Evolutionary conservation across 208 protist species (phyloP), one percentile per base, ranked within the genome.

Genomic region (Trypanosoma conorhini): DNA sequence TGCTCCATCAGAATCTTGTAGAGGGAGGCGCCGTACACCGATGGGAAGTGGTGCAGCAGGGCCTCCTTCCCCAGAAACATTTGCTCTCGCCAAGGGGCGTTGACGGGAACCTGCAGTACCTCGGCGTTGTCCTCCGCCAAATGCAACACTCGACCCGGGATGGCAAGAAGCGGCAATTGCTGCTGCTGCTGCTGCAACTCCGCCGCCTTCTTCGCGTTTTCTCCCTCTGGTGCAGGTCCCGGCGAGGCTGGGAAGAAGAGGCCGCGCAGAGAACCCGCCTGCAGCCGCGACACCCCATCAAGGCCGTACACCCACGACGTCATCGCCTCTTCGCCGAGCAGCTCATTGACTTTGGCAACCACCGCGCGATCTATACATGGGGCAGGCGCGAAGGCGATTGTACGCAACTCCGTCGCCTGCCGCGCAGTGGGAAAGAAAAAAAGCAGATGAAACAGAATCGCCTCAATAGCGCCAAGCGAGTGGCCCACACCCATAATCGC

Each of bases 401-500:
- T 92, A 35, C 79, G 67, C 13, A 83, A 77, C 26, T 35, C 44
- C 63, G 15, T 38, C 21, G n/a, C 38, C 17, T 21, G 46, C 13
- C 4, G 33, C 26, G 24, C 12, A 40, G 71, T 35, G 31, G 71
- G 62, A 55, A 85, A 66, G 55, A 80, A 83, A 68, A 85, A 91
- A 7, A 93, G 67, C 4, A 95, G 72, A 66, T 93, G 86, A 61
- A 93, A 95, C 50, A 95, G 65, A 56, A 74, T 83, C 12, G 90
- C 90, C 76, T 85, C 64, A 33, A 88, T 76, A 52, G 80, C 90
- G 22, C 90, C 90, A 51, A 95, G 87, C 33, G 87, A 95, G 77
- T 95, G 90, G 9, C 90, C 90, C 13, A 88, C 92, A 56, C 91
- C 57, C 63, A 88, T 71, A 30, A 93, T 78, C 38, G 82, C 74